Evolutionary conservation across 495 filamentous ascomycete genomes (phyloP), one percentile per base, ranked within the genome.

Genomic region (Aspergillus nidulans): DNA sequence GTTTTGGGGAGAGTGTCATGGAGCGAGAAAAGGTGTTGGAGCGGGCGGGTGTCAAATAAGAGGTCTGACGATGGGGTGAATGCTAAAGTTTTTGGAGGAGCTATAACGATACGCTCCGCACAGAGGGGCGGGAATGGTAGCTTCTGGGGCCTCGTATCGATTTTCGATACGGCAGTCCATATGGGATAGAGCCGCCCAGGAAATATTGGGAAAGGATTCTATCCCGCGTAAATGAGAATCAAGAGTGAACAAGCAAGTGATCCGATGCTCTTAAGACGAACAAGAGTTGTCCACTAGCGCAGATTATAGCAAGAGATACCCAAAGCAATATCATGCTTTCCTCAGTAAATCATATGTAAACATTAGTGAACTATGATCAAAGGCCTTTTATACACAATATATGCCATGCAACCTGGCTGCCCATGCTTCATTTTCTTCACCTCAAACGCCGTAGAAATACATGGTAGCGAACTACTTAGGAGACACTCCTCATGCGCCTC

Each of bases 1-100:
- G 91, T 66, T 98, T 98, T 71, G 83, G 86, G 52, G 82, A 85
- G 46, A 87, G 87, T 64, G 91, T 96, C 26, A 79, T 97, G 75
- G 91, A 97, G 77, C 75, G 94, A 69, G 94, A 97, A 82, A 86
- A 87, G 60, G 78, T 85, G 41, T 62, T 87, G 50, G 79, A 77
- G 61, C 63, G 77, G 44, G 63, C 70, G 4, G 74, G 75, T 6
- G 65, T 75, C 28, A 79, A 76, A 72, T 76, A 70, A 64, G n/a
- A n/a, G 5, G 19, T 26, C 25, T 46, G 15, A 13, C n/a, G n/a
- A n/a, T n/a, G n/a, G n/a, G n/a, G n/a, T 25, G 19, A 23, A 16
- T 44, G 23, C 36, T 38, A 44, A 13, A 34, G 30, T 12, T 34
- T 6, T 2, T 34, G 26, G 9, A 28, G 26, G 4, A 28, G 26